Evolutionary conservation across 805 yeast genomes (phyloP).

Genomic region (Pichia nakasei): DNA sequence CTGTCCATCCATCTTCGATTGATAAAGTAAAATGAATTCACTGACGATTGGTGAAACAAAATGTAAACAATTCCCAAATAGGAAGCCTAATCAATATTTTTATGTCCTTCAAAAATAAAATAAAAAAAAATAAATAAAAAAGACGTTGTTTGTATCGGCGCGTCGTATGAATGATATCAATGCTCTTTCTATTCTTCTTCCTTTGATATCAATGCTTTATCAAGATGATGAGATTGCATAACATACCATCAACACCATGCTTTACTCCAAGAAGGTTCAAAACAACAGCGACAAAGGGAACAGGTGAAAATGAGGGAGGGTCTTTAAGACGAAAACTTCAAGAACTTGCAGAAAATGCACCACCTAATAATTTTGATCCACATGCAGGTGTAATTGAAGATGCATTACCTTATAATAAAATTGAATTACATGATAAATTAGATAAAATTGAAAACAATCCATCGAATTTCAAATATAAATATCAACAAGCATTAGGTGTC

Average conservation of each 20-base stretch:
- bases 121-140: too few species aligned
- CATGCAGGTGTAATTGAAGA: constrained; percentile 24
- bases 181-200: too few species aligned
- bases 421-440: constrained; percentile 18
- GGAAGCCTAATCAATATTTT: not conserved
- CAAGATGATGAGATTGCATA: too few species aligned
- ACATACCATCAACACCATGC: too few species aligned
- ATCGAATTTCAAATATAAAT: constrained; percentile 27
- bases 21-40: too few species aligned
- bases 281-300: not conserved
- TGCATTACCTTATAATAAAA: constrained; percentile 17
- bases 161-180: too few species aligned
- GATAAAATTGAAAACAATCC: constrained; percentile 20
- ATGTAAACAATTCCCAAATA: not conserved
- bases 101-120: too few species aligned
- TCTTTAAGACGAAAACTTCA: constrained; percentile 29
- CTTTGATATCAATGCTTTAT: too few species aligned
- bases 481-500: constrained; percentile 34
- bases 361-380: constrained; percentile 28
- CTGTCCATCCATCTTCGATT: not conserved
- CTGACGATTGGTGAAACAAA: not conserved
- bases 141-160: too few species aligned
- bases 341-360: constrained; percentile 36
- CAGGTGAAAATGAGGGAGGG: constrained; percentile 8
- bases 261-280: not conserved